Evolutionary conservation across 1,139 yeast species (phyloP), one percentile per base, ranked within the genome.

Genomic region (Wickerhamomyces sp.): DNA sequence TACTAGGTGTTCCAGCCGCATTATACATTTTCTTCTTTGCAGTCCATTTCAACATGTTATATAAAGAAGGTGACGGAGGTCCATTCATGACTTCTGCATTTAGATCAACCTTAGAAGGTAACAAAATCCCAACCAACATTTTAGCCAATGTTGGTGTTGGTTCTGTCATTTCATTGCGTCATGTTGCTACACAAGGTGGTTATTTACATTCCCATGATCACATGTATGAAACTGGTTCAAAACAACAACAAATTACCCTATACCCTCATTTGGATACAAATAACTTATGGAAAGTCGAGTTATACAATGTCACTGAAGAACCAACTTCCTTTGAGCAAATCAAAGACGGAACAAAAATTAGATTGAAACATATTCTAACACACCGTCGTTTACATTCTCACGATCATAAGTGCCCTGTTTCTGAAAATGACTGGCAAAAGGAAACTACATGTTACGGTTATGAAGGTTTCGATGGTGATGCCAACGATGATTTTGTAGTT

Each of bases 391-490:
- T 94, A 58, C 98, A 94, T 64, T 86, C 97, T 21, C 98, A 94
- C 60, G 97, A 92, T 61, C 86, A 87, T 60, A 83, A 94, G 59
- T 90, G 97, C 20, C 95, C 97, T 16, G 95, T 90, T 21, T 74
- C 90, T 46, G 90, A 83, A 59, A 81, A 82, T 52, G 98, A 92
- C 58, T 94, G 97, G 95, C 95, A 89, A 67, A 87, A 87, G 64
- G 99, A 94, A 68, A 95, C 79, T 21, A 79, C 95, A 15, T 80
- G 88, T 61, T 94, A 94, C 59, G 99, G 99, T 16, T 86, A 65
- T 58, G 87, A 83, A 37, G 97, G 95, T 6, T 94, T 92, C 56
- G 79, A 62, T 17, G 98, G 98, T 58, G 98, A 94, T 67, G 87
- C 90, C 48, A 94, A 94, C 64, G 99, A 94, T 67, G 94, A 89